Evolutionary conservation across 768 basidiomycete species (phyloP).

Genomic region (Coprinopsis sp.): DNA sequence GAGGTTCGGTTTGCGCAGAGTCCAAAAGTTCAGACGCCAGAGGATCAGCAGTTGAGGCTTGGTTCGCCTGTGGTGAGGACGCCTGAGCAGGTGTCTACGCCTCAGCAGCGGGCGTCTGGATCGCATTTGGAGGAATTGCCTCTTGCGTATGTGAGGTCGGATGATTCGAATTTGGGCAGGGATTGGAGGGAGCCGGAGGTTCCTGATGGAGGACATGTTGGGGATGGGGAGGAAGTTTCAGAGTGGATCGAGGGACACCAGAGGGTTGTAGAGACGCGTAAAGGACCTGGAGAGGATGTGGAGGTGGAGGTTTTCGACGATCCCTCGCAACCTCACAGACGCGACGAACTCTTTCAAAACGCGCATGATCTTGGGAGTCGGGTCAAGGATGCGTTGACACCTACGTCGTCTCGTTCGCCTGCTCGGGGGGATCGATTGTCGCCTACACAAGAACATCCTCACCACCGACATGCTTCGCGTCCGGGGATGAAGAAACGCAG

Average conservation of each 20-base stretch:
- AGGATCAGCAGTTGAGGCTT: too few species aligned
- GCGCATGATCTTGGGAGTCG: slow-evolving; percentile 18
- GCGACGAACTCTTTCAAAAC: slow-evolving; percentile 12
- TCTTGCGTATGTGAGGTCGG: not conserved
- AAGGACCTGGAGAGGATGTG: slow-evolving; percentile 26
- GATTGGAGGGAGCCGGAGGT: slow-evolving; percentile 15
- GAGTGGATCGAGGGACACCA: slow-evolving; percentile 28
- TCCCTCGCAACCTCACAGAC: slow-evolving; percentile 1
- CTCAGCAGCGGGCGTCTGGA: not conserved
- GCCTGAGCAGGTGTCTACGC: too few species aligned
- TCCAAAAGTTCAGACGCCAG: too few species aligned
- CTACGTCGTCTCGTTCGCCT: slow-evolving; percentile 4
- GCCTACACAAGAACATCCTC: not conserved
- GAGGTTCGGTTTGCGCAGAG: too few species aligned
- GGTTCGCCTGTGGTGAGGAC: too few species aligned
- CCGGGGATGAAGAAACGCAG: not conserved
- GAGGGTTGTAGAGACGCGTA: slow-evolving; percentile 21
- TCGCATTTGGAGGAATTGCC: not conserved
- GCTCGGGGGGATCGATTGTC: slow-evolving; percentile 11
- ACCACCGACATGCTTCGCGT: not conserved
- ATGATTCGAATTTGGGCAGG: not conserved
- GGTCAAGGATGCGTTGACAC: slow-evolving; percentile 12
- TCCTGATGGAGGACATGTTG: slow-evolving; percentile 16
- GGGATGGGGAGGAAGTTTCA: slow-evolving; percentile 8
- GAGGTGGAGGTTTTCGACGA: slow-evolving; percentile 9